Evolutionary conservation across 176 grass and related monocot species (phyloP), one percentile per base, ranked within the genome.

Genomic region (Phyllostachys edulis): DNA sequence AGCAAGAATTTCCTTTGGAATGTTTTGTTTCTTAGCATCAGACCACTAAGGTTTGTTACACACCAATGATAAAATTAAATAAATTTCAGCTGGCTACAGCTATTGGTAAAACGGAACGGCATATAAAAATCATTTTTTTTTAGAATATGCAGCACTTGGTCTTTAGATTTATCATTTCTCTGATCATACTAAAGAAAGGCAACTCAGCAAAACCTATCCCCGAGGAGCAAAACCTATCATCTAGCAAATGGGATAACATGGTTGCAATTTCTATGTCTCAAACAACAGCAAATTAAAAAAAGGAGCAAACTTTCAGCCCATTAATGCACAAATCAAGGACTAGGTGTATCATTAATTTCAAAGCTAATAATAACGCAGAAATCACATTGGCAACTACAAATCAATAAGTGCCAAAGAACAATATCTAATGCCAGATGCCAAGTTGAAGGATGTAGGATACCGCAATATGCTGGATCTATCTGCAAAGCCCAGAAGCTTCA

Each of bases 401-500:
- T 23, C 16, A 75, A 39, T 20, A 80, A 90, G 54, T 55, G 41
- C 26, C 54, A 56, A 64, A 82, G 46, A 78, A 85, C 45, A 71
- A 69, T 20, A 81, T 55, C 13, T 65, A 73, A 79, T 50, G 23
- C 50, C 37, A 54, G 41, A 83, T 34, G 41, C 4, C 13, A 84
- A 77, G 49, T 40, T 63, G 47, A 86, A 82, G 54, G 23, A 75
- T 69, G 38, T 85, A n/a, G 13, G 0, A 73, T 93, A 98, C 96
- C 96, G 80, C 59, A 60, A 69, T 79, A 98, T 65, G 54, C 75
- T 92, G 71, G 91, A 93, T 75, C 82, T 82, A 85, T 95, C 89
- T 68, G 91, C 88, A 75, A 98, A 98, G 63, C 96, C 96, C 76
- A 98, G 89, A 88, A 98, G 89, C 85, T 95, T 98, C 4, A 95